Evolutionary conservation across 2,329 filamentous ascomycete genomes (phyloP).

Genomic region (Ramularia endophylla): DNA sequence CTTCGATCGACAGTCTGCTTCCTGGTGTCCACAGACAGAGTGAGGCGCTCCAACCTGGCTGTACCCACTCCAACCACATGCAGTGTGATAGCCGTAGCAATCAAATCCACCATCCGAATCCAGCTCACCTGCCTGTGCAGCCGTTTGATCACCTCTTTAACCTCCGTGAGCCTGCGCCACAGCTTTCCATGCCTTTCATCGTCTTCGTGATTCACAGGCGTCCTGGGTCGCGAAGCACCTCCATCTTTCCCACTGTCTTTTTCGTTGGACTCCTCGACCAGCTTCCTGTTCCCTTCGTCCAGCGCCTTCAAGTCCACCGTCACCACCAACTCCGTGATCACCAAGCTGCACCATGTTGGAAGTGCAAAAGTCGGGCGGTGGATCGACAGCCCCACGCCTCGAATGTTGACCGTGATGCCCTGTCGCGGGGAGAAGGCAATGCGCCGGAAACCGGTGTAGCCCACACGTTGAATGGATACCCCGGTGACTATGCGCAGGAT

Average conservation of each 20-base stretch:
- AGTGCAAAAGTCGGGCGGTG: constrained; percentile 95
- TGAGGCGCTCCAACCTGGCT: constrained; percentile 77
- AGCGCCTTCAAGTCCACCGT: constrained; percentile 71
- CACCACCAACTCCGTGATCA: constrained; percentile 76
- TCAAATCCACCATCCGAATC: constrained; percentile 82
- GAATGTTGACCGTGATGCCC: constrained; percentile 83
- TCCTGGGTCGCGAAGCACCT: constrained; percentile 5
- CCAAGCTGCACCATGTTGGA: constrained; percentile 91
- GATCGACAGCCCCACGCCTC: constrained; percentile 78
- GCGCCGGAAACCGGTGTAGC: constrained; percentile 84
- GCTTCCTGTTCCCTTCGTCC: constrained; percentile 25
- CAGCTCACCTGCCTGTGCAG: constrained; percentile 82
- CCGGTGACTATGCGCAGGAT: constrained; percentile 88
- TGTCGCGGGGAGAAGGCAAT: constrained; percentile 85
- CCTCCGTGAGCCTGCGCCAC: constrained; percentile 70
- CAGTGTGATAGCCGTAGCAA: constrained; percentile 73
- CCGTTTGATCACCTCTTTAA: constrained; percentile 81
- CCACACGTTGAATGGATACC: constrained; percentile 90
- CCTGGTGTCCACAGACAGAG: constrained; percentile 82
- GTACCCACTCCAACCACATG: constrained; percentile 76
- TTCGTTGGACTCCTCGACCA: constrained; percentile 13
- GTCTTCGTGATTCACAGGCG: constrained; percentile 22
- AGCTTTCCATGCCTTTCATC: constrained; percentile 54
- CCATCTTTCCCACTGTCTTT: constrained; percentile 14
- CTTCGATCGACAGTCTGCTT: constrained; percentile 86